Percentiles rank a stretch among this genome's conserved stretches.
Conservation (phyloP, 1,139 yeast genomes). For the Entelexis sorbosivorans region DNA sequence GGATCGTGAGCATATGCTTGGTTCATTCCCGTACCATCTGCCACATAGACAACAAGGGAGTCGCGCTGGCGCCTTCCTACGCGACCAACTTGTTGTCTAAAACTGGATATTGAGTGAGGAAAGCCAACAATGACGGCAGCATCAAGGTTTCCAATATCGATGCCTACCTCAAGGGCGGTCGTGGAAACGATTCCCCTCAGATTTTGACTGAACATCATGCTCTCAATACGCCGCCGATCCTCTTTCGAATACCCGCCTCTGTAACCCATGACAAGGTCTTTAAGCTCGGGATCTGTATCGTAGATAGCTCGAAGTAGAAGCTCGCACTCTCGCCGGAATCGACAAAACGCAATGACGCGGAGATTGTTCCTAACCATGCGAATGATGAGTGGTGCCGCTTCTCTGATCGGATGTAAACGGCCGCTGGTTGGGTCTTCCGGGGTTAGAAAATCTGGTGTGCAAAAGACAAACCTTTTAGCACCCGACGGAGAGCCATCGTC, state of each 20-base stretch:
- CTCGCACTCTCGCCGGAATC: conserved; percentile 77
- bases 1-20: conserved; percentile 72
- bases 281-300: conserved; percentile 37
- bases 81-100: conserved; percentile 93
- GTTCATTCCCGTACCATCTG: conserved; percentile 76
- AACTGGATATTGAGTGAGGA: conserved; percentile 72
- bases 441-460: conserved; percentile 71
- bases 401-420: conserved; percentile 62
- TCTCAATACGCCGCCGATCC: conserved; percentile 79
- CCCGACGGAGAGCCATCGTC: conserved; percentile 88
- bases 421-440: conserved; percentile 46
- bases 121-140: conserved; percentile 88
- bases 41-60: conserved; percentile 72
- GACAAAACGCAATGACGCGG: conserved; percentile 85
- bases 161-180: conserved; percentile 88
- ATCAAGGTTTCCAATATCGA: conserved; percentile 85
- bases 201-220: conserved; percentile 78
- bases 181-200: conserved; percentile 84
- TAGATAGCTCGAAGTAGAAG: conserved; percentile 73
- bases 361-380: conserved; percentile 52
- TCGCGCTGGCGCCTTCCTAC: conserved; percentile 76
- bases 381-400: conserved; percentile 62
- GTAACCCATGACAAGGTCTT: conserved; percentile 73
- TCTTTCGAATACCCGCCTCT: conserved; percentile 86
- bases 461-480: conserved; percentile 57